Base-by-base conservation (phyloP, 495 filamentous ascomycete genomes). In the Penicillium silybi region DNA sequence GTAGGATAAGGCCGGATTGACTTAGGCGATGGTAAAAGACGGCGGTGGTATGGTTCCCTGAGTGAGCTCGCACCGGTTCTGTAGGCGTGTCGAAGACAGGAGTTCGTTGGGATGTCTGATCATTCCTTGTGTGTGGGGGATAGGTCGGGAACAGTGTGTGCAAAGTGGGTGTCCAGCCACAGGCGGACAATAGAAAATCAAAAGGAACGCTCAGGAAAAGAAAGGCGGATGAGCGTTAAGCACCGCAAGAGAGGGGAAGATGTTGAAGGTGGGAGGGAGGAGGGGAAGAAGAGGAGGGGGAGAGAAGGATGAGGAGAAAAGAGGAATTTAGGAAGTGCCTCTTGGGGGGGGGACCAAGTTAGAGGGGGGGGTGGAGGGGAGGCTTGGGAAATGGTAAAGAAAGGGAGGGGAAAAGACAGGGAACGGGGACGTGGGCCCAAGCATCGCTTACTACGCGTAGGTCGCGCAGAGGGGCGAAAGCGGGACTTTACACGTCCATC, bases 11-110 rank as follows among this genome's bases (percentile, higher is more conserved):
- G 41, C 18, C 41, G 50, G 53, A 55, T 73, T 64, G 70, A 73
- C 67, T 76, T 73, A 79, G 61, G 59, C 57, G 45, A 56, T 44
- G 64, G 52, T 53, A 65, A n/a, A n/a, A 64, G 62, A 68, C 61
- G 64, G 66, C 66, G 68, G 72, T 66, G 72, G 66, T 78, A 73
- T 77, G 61, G 77, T 74, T 66, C 72, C 70, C 61, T 77, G 73
- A 54, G 76, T 74, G 63, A 71, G 64, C 72, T 78, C 77, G 66
- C 68, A 75, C 69, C 73, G 71, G 64, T 73, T 75, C 66, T 75
- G 71, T 58, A 75, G 67, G 60, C 69, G 73, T 66, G 69, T 69
- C 64, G 68, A 75, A 52, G 73, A 74, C 66, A 72, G 59, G 42
- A 66, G 63, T 66, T 72, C 71, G 65, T 65, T 67, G 66, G 67